Base-by-base conservation (phyloP, 495 filamentous ascomycete genomes). In the Antarctomyces pellizariae region DNA sequence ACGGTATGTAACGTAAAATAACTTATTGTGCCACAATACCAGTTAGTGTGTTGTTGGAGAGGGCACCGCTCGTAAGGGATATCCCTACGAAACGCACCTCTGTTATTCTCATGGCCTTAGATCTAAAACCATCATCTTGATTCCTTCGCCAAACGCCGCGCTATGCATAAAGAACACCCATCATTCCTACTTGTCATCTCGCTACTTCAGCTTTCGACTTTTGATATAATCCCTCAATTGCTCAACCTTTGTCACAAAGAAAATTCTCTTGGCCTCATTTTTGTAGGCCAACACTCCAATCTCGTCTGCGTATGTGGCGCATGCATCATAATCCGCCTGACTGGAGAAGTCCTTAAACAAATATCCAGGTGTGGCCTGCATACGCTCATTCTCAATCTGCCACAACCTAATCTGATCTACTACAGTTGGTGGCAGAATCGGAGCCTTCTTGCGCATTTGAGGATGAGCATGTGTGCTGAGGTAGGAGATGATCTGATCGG, bases 371-470 rank as follows among this genome's bases (percentile, higher is more conserved):
- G 67, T 80, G 3, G 73, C 60, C 43, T 71, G 71, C 57, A 95
- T 84, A 26, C 86, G 62, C 45, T 97, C 89, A 16, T 80, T 75
- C 45, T 97, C 89, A 27, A 92, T 73, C 53, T 97, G 86, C 86
- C 86, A 97, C 6, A 97, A 62, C 4, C 83, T 60, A 34, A 97
- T 93, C 53, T 97, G 86, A 54, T 97, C 86, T 22, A 93, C 77
- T 14, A 97, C 89, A 0, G 89, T 95, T 2, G 86, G 79, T 1
- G 89, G 86, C 1, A 95, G 56, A 5, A 91, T 55, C 9, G 75
- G 70, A 10, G 59, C 53, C 5, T 63, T 52, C 34, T 77, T 78
- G 23, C 65, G 63, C 67, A 95, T 75, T 38, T 93, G 75, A 17
- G 83, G 75, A 46, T 97, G 86, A 0, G 89, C 86, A 47, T 97